phyloP scores from a whole-genome alignment of 2,329 filamentous ascomycete genomes.

The Periconia digitata region DNA sequence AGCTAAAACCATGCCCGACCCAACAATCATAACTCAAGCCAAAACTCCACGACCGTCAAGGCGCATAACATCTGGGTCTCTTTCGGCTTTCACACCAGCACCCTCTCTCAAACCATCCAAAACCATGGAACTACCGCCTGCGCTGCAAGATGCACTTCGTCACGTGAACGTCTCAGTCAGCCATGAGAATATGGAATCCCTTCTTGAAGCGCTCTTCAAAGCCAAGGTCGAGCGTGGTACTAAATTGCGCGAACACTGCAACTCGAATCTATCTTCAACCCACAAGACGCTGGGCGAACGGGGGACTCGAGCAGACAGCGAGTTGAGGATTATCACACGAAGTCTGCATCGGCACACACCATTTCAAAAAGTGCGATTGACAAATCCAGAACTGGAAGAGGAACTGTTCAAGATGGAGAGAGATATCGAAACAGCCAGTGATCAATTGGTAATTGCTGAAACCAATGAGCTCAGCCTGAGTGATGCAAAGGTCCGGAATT shows the following conservation, averaged over 20 bases:
- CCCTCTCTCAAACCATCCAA: constrained; percentile 31
- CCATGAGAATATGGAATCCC: constrained; percentile 27
- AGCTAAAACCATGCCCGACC: constrained; percentile 25
- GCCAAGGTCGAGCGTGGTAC: constrained; percentile 35
- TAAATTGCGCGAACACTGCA: constrained; percentile 38
- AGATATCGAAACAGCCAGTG: constrained; percentile 40
- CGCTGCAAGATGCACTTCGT: constrained; percentile 38
- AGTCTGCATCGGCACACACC: constrained; percentile 43
- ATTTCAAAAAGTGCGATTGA: constrained; percentile 30
- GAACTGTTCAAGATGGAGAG: constrained; percentile 40
- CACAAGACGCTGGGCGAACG: constrained; percentile 39
- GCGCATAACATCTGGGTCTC: constrained; percentile 25
- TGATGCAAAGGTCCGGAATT: constrained; percentile 33
- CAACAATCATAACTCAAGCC: constrained; percentile 7
- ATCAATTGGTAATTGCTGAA: constrained; percentile 42
- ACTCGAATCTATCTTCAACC: constrained; percentile 32
- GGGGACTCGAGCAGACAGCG: constrained; percentile 39
- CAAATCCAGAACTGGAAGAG: constrained; percentile 26
- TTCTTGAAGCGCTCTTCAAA: constrained; percentile 30
- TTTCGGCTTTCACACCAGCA: constrained; percentile 26
- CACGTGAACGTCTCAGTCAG: constrained; percentile 34
- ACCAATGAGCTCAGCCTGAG: constrained; percentile 31
- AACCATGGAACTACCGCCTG: constrained; percentile 31
- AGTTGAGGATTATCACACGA: constrained; percentile 39
- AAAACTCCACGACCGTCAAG: constrained; percentile 17